Percentiles rank a stretch among this genome's conserved stretches.
These are phyloP conservation scores for Astathelohania contejeani DNA, from an alignment of 371 early-diverging fungal species.

Conservation along the genomic window DNA sequence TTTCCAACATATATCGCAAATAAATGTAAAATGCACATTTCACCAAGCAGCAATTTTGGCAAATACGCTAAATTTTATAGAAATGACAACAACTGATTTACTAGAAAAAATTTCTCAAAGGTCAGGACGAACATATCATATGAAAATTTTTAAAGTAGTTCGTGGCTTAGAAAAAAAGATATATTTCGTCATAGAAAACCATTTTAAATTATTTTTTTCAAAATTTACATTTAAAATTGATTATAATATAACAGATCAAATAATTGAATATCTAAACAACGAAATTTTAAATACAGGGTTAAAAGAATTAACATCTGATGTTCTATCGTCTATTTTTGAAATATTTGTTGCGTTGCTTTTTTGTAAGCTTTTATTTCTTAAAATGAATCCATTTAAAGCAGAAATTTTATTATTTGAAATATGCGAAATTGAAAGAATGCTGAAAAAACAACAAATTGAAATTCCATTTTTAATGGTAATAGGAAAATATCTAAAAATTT, in stretches of 20 bases:
- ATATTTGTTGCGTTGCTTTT: neutral
- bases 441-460: neutral
- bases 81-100: neutral
- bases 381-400: neutral
- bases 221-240: neutral
- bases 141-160: neutral
- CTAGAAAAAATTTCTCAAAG: neutral
- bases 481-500: slow-evolving; percentile 43
- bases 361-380: neutral
- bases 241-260: neutral
- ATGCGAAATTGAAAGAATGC: neutral
- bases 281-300: neutral
- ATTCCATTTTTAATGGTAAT: slow-evolving; percentile 21
- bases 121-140: neutral
- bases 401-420: neutral
- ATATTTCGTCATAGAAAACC: neutral
- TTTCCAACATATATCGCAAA: neutral
- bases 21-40: neutral
- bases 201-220: neutral
- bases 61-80: neutral
- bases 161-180: neutral
- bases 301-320: neutral
- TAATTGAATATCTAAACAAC: neutral
- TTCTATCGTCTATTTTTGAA: neutral
- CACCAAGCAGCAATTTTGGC: neutral